Evolutionary conservation across 371 early-diverging fungal genomes (phyloP), one percentile per base, ranked within the genome.

Genomic region (Apophysomyces variabilis): DNA sequence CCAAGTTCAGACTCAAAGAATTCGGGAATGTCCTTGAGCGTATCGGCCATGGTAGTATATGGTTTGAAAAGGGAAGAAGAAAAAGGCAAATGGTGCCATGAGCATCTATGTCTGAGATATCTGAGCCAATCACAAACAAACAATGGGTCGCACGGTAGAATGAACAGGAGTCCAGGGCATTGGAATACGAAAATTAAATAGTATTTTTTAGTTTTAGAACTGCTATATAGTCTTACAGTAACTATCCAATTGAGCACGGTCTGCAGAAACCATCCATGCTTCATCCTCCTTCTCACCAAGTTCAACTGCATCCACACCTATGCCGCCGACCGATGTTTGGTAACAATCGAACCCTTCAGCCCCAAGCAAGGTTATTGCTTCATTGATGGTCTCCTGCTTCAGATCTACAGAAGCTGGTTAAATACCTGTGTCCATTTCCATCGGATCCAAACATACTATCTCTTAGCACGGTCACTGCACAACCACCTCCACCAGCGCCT

Each of bases 401-500:
- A 76, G 66, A 69, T 69, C 70, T 72, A 62, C 11, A 38, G 36
- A 35, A 39, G 26, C 32, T 26, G 32, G 32, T 26, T 26, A 26
- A 11, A 43, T 47, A 13, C 38, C 44, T 60, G 13, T 11, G 14
- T 56, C 14, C 38, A 50, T 26, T 41, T 12, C 8, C 60, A 41
- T 13, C 18, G 26, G 41, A 14, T 38, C 41, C 32, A 58, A 43
- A 38, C 71, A 74, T 83, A 89, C 90, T 89, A 62, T 86, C 81
- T n/a, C 85, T 86, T 18, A 98, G 69, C 58, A 95, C 75, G 0
- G 93, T 92, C 60, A 98, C 71, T 9, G 93, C 92, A 70, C 99
- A 98, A 3, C 99, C 99, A 38, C 99, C 99, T 38, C 99, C 99
- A 38, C 99, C 98, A n/a, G 95, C 96, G 18, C 98, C 99, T 0